phyloP scores from a whole-genome alignment of 306 rosid genomes.

The Glycine latifolia region DNA sequence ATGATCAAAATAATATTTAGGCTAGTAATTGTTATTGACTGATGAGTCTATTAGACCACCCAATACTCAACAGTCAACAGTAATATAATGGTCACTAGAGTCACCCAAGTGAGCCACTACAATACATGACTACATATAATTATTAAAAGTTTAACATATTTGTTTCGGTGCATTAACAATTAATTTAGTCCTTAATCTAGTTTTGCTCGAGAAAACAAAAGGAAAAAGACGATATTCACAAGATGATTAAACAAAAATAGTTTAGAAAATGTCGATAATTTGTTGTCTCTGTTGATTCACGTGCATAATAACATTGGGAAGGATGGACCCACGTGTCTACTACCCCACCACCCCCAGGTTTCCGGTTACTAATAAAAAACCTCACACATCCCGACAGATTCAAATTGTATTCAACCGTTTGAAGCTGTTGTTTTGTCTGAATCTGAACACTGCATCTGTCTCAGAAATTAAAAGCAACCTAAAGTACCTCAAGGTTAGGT shows the following conservation, averaged over 20 bases:
- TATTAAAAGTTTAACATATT: neutral
- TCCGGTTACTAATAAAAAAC: constrained; percentile 10
- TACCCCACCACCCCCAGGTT: constrained; percentile 20
- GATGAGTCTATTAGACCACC: too few species aligned
- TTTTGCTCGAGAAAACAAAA: neutral
- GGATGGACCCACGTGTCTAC: constrained; percentile 48
- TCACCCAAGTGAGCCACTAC: neutral
- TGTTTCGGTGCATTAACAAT: neutral
- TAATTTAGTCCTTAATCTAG: neutral
- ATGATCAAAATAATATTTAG: too few species aligned
- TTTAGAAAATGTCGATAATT: neutral
- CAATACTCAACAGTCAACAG: neutral
- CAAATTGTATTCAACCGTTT: constrained; percentile 45
- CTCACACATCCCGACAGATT: constrained; percentile 44
- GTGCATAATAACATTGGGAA: constrained; percentile 42
- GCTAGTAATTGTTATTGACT: too few species aligned
- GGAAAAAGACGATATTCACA: constrained; percentile 12
- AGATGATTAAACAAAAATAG: neutral
- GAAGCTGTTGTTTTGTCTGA: constrained; percentile 34
- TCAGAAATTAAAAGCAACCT: neutral
- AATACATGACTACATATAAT: neutral
- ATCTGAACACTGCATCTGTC: neutral
- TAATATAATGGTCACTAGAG: neutral
- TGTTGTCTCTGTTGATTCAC: constrained; percentile 29
- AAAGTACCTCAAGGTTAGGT: neutral